Conservation (phyloP, 768 basidiomycete species). For the Termitomyces sp. region DNA sequence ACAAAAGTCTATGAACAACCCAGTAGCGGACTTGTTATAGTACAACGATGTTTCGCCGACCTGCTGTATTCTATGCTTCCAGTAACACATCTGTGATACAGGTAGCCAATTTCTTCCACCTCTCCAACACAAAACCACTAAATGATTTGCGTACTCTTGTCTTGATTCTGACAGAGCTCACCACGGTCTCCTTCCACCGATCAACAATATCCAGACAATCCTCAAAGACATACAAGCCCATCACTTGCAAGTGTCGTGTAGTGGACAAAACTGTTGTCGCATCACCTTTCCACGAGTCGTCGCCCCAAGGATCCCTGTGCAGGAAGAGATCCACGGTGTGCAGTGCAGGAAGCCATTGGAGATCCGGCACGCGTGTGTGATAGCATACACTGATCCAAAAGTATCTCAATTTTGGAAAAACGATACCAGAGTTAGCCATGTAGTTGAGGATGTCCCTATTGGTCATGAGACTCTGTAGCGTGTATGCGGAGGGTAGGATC, state of each 20-base stretch:
- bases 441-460: background rate
- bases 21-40: too few relatives aligned
- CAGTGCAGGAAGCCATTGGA: background rate
- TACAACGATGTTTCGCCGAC: too few relatives aligned
- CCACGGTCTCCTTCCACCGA: background rate
- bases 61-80: too few relatives aligned
- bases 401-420: background rate
- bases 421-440: background rate
- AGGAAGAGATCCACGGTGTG: background rate
- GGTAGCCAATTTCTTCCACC: background rate
- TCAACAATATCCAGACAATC: background rate
- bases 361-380: background rate
- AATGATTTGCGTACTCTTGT: background rate
- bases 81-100: too few relatives aligned
- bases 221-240: background rate
- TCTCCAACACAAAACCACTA: background rate
- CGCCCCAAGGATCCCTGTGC: background rate
- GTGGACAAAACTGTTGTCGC: background rate
- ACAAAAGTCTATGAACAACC: too few relatives aligned
- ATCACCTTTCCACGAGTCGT: background rate
- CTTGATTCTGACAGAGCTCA: background rate
- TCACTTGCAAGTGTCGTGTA: background rate
- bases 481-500: background rate
- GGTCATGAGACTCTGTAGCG: background rate
- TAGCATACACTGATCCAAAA: background rate